Evolutionary conservation across 129 eudicot species (phyloP), one percentile per base, ranked within the genome.

Genomic region (Escallonia rubra): DNA sequence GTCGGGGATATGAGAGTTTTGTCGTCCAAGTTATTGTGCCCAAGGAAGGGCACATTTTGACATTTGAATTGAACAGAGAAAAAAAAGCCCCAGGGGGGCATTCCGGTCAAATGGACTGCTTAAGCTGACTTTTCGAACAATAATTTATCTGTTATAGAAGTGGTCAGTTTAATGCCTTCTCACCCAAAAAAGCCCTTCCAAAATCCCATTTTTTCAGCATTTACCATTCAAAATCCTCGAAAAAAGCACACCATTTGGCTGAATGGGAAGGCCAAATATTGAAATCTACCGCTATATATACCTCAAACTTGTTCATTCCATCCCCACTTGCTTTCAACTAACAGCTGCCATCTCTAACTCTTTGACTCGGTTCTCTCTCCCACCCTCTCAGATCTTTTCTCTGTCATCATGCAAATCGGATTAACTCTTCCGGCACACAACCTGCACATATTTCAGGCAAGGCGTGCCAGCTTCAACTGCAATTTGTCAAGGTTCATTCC

Each of bases 341-440:
- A 65, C 70, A 61, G 10, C 14, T 16, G 52, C 40, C 40, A 9
- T 64, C 13, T 49, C 55, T 2, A 42, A 3, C 57, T 41, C 41
- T 34, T 45, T 56, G 66, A 62, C 6, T 15, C 12, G 46, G 60
- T 4, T 53, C 67, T 52, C 67, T 52, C 57, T 78, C 73, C 59
- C 68, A 41, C 38, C 57, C 63, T 68, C 38, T 53, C 59, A 23
- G 59, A 63, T 5, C 13, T 38, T 41, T n/a, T 64, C 16, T 62
- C 39, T 62, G 56, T 72, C 43, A 85, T 68, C 78, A 85, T 89
- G 90, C 89, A 79, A 68, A 77, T 85, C 66, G 84, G 88, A 10
- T 74, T 87, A 63, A 85, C 86, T 2, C 78, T 91, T 69, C 94
- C 90, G 52, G 74, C 90, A 2, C 75, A 70, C 72, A 79, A 68